phyloP scores from a whole-genome alignment of 2,329 filamentous ascomycete species.

The Trichoderma citrinoviride region DNA sequence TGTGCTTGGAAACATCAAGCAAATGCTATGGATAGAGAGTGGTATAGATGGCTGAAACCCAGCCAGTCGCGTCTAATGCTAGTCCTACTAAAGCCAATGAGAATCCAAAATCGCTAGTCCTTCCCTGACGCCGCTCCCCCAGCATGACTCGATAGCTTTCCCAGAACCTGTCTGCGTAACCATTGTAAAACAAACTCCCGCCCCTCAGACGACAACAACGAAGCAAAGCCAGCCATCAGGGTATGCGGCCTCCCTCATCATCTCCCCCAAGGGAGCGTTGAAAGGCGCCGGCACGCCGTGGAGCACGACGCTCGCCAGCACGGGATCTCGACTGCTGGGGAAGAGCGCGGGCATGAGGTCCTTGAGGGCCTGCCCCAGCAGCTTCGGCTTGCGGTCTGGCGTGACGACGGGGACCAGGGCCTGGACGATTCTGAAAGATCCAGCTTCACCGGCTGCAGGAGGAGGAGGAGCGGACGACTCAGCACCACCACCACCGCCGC shows the following conservation, averaged over 20 bases:
- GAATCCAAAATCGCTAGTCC: not conserved
- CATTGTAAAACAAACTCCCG: constrained; percentile 24
- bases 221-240: constrained; percentile 90
- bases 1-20: too few species aligned
- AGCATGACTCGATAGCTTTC: not conserved
- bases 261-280: constrained; percentile 72
- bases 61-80: not conserved
- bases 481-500: constrained; percentile 28
- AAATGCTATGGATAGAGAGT: not conserved
- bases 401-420: constrained; percentile 59
- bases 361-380: constrained; percentile 74
- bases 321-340: constrained; percentile 77
- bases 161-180: not conserved
- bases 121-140: not conserved
- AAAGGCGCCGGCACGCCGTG: constrained; percentile 86
- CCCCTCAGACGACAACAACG: constrained; percentile 66
- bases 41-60: not conserved
- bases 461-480: constrained; percentile 26
- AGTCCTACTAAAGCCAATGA: not conserved
- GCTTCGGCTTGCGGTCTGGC: constrained; percentile 42
- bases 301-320: constrained; percentile 79
- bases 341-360: constrained; percentile 76
- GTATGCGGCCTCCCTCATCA: constrained; percentile 81
- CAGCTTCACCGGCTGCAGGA: constrained; percentile 34
- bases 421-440: constrained; percentile 71